phyloP scores from a whole-genome alignment of 208 protist genomes.

The Leishmania amazonensis region DNA sequence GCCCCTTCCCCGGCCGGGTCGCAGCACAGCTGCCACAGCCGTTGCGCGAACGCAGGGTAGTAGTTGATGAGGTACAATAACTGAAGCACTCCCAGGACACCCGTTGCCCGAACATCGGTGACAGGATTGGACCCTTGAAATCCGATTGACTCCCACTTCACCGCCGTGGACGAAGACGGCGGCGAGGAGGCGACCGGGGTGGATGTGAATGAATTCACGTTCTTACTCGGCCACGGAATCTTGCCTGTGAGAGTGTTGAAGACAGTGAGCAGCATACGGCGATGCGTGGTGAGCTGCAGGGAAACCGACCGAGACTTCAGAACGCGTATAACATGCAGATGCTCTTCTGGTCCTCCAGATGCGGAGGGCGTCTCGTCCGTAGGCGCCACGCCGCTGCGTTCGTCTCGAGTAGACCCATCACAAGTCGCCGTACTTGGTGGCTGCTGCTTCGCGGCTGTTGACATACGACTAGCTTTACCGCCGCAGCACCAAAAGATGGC shows the following conservation, averaged over 20 bases:
- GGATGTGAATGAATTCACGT: neutral
- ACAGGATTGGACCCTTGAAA: slow-evolving; percentile 84
- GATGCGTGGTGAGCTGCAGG: slow-evolving; percentile 37
- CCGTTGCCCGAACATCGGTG: slow-evolving; percentile 79
- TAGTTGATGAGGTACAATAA: slow-evolving; percentile 73
- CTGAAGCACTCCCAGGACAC: slow-evolving; percentile 72
- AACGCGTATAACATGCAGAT: slow-evolving; percentile 23
- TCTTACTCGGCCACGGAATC: slow-evolving; percentile 7
- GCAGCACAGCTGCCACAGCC: slow-evolving; percentile 63
- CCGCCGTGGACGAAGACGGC: slow-evolving; percentile 15
- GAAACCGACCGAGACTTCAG: slow-evolving; percentile 40
- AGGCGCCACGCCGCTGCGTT: neutral
- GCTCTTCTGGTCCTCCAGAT: neutral
- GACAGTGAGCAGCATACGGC: slow-evolving; percentile 60
- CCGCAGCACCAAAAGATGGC: neutral
- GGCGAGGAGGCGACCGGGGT: neutral
- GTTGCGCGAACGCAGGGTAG: slow-evolving; percentile 51
- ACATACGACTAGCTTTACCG: too few relatives aligned
- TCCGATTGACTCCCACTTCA: slow-evolving; percentile 71
- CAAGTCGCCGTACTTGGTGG: neutral
- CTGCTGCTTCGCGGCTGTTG: neutral
- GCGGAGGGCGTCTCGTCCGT: neutral
- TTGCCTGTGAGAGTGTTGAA: slow-evolving; percentile 44
- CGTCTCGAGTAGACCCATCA: neutral
- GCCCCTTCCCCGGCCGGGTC: slow-evolving; percentile 1